These are phyloP conservation scores for Chiua virens DNA, from an alignment of 768 basidiomycete species.

Conservation along the genomic window DNA sequence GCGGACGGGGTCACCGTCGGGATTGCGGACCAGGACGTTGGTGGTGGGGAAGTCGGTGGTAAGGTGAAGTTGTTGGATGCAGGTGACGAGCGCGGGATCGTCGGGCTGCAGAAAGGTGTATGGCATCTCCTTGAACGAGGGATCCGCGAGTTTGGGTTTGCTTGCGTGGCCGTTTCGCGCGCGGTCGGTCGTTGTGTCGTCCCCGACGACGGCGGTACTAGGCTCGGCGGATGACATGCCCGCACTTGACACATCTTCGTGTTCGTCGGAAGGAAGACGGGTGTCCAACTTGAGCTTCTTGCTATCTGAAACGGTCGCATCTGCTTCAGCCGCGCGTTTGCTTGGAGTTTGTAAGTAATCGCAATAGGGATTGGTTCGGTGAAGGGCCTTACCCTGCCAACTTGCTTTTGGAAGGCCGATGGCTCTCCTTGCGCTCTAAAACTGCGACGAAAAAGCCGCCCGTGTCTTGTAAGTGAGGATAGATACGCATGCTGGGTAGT, in stretches of 20 bases:
- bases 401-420: slow-evolving; percentile 1
- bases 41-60: slow-evolving; percentile 65
- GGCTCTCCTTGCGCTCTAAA: slow-evolving; percentile 49
- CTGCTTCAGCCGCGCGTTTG: slow-evolving; percentile 50
- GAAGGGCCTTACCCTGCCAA: slow-evolving; percentile 14
- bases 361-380: neutral
- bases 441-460: slow-evolving; percentile 99
- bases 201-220: slow-evolving; percentile 1
- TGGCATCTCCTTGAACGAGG: slow-evolving; percentile 83
- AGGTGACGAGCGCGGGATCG: slow-evolving; percentile 67
- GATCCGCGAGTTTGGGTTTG: slow-evolving; percentile 25
- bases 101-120: slow-evolving; percentile 76
- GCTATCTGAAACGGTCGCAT: slow-evolving; percentile 39
- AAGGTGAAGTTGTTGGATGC: slow-evolving; percentile 78
- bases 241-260: slow-evolving; percentile 3
- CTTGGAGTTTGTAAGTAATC: slow-evolving; percentile 16
- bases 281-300: slow-evolving; percentile 50
- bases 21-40: slow-evolving; percentile 87
- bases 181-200: neutral
- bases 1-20: slow-evolving; percentile 65
- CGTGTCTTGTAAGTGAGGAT: slow-evolving; percentile 94
- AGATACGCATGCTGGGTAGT: slow-evolving; percentile 70
- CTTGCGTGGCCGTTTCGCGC: neutral
- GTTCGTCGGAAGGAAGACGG: slow-evolving; percentile 12
- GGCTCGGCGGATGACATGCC: slow-evolving; percentile 4